Conservation (phyloP, 2,329 filamentous ascomycete genomes). For the Calonectria leucothoes region DNA sequence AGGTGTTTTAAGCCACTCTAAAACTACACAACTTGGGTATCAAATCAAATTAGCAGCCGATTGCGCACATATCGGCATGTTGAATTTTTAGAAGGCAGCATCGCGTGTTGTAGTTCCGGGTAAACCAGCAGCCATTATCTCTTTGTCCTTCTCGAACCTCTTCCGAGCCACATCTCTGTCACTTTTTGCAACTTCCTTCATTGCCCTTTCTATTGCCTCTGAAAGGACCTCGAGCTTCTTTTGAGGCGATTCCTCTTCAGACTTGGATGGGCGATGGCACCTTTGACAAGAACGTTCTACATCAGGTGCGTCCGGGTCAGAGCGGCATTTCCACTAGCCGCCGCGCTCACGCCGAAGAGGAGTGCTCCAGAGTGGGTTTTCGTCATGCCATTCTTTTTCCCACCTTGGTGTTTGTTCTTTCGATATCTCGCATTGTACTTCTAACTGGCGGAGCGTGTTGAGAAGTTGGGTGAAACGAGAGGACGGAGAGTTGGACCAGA, state of each 20-base stretch:
- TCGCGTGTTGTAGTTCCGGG: background rate
- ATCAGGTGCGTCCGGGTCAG: slow-evolving; percentile 27
- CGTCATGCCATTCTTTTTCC: slow-evolving; percentile 37
- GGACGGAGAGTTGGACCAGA: slow-evolving; percentile 7
- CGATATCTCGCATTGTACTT: slow-evolving; percentile 17
- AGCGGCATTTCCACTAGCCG: slow-evolving; percentile 44
- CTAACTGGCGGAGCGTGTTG: slow-evolving; percentile 29
- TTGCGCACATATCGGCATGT: background rate
- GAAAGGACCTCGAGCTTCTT: slow-evolving; percentile 18
- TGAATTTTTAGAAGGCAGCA: too few species aligned
- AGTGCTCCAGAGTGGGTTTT: slow-evolving; percentile 28
- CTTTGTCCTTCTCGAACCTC: background rate
- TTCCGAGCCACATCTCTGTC: slow-evolving; percentile 7
- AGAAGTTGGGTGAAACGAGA: slow-evolving; percentile 34
- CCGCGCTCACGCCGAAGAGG: slow-evolving; percentile 33
- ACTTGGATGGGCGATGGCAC: slow-evolving; percentile 16
- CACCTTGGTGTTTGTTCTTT: slow-evolving; percentile 14
- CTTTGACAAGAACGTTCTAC: slow-evolving; percentile 29
- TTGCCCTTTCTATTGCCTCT: slow-evolving; percentile 28
- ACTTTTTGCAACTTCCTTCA: slow-evolving; percentile 24
- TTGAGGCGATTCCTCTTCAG: background rate
- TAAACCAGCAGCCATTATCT: background rate
- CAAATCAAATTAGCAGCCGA: background rate
- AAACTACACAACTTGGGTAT: background rate
- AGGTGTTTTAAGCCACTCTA: background rate